Base-by-base conservation (phyloP, 129 eudicot genomes). In the Artemisia argyi region DNA sequence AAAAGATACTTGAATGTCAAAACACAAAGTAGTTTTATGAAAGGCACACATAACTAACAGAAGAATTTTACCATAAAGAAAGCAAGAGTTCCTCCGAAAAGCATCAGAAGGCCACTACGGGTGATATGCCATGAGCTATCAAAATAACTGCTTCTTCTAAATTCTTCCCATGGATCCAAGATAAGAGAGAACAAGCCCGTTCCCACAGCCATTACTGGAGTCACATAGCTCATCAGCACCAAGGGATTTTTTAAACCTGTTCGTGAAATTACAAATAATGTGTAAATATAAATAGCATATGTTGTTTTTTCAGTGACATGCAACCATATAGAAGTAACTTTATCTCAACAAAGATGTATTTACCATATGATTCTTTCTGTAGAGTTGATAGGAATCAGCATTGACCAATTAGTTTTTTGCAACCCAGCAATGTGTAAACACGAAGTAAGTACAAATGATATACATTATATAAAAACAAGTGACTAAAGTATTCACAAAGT, bases 311-410 rank as follows among this genome's bases (percentile, higher is more conserved):
- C 7, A 6, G 12, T 12, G 18, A 69, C 2, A 4, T 13, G 14
- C 30, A 61, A 61, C 10, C 58, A 54, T 16, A 73, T 50, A 44
- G 51, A 54, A 46, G 64, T 15, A 39, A 72, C 35, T 19, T 28
- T 50, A 75, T 8, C 46, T 6, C 9, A 58, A 11, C 59, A 79
- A 69, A 20, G 57, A 71, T 76, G 76, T 58, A 67, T 84, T 84
- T 84, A 93, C 98, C 97, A 82, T 93, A 87, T 55, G 75, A 80
- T 89, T 93, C 96, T 89, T 84, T 89, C 98, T 93, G 81, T 84
- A 78, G 26, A 28, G 49, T 66, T 16, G 65, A 68, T 69, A 77
- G 55, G 71, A 32, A 66, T 74, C 85, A 80, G 81, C 69, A 57
- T 47, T 69, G 32, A 76, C 55, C 76, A 56, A 75, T 69, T 50